Evolutionary conservation across 179 eudicot species (phyloP), one percentile per base, ranked within the genome.

Genomic region (Drosera spatulata): DNA sequence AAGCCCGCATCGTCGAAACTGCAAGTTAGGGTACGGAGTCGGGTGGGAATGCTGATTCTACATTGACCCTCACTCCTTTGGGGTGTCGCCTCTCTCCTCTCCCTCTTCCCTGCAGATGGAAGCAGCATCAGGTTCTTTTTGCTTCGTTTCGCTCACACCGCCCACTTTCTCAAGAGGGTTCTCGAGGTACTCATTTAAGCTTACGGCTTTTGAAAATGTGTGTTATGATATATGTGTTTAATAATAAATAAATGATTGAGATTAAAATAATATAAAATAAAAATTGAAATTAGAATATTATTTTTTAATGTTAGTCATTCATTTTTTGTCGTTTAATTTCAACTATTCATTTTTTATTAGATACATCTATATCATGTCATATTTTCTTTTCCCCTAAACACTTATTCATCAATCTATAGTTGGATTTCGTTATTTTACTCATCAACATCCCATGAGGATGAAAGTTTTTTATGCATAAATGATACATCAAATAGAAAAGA

Each of bases 121-220:
- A 22, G 33, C 33, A 22, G 33, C 33, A 6, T 75, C 0, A 69
- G 86, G 56, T 75, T 85, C 68, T 12, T 68, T 10, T 62, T 85
- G 78, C 49, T 85, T 2, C 66, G 73, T 10, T 61, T 59, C 7
- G 72, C 78, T 61, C 69, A 80, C 15, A 66, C 83, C 15, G 33
- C 75, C 50, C 94, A 85, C 72, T 83, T 85, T 72, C 77, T 85
- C 68, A 85, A 85, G 66, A 75, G 88, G 71, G 15, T 81, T 0
- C 66, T 77, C 65, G 94, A 86, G 94, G 86, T 83, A 61, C 12
- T 41, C 8, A 3, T 50, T 41, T 52, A 51, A 22, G 1, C 33
- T 22, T 22, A 22, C 33, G 33, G 38, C 40, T 15, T 15, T 53
- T 53, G 33, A 22, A 1, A 22, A 22, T 22, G 33, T 22, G 1